Percentiles rank a stretch among this genome's conserved stretches.
These are phyloP conservation scores for Sophora flavescens DNA, from an alignment of 306 rosid species.

Conservation along the genomic window DNA sequence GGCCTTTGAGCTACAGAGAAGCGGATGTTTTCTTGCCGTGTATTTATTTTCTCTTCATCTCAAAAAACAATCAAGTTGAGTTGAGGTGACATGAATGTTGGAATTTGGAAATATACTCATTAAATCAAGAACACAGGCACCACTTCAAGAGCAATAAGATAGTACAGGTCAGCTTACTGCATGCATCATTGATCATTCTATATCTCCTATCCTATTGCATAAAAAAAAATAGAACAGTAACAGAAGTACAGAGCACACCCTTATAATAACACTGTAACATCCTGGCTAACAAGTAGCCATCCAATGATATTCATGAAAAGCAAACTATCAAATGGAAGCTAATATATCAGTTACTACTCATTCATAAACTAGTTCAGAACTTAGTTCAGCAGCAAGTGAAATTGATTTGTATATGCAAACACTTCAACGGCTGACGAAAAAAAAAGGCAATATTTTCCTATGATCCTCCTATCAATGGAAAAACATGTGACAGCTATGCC, in stretches of 20 bases:
- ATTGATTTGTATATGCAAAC: constrained; percentile 23
- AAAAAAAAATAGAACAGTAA: background rate
- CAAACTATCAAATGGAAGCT: background rate
- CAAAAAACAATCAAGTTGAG: too few species aligned
- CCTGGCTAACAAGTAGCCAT: constrained; percentile 35
- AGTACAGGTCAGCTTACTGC: constrained; percentile 1
- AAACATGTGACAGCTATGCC: background rate
- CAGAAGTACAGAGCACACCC: background rate
- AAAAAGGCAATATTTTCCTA: background rate
- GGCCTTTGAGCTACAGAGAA: constrained; percentile 97
- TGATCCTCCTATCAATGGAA: background rate
- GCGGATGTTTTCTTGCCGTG: constrained; percentile 86
- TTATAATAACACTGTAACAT: constrained; percentile 21
- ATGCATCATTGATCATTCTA: background rate
- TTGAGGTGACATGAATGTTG: too few species aligned
- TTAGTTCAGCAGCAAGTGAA: constrained; percentile 14
- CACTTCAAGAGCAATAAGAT: constrained; percentile 26
- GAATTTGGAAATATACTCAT: background rate
- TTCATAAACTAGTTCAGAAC: constrained; percentile 15
- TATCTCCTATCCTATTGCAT: background rate
- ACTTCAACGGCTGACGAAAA: constrained; percentile 22
- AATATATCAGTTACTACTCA: constrained; percentile 8
- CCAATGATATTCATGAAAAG: constrained; percentile 11
- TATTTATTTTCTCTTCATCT: too few species aligned
- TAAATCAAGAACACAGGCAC: constrained; percentile 1